Percentiles rank a stretch among this genome's conserved stretches.
These are phyloP conservation scores for Russula brevipes DNA, from an alignment of 768 basidiomycete genomes.

Conservation along the genomic window DNA sequence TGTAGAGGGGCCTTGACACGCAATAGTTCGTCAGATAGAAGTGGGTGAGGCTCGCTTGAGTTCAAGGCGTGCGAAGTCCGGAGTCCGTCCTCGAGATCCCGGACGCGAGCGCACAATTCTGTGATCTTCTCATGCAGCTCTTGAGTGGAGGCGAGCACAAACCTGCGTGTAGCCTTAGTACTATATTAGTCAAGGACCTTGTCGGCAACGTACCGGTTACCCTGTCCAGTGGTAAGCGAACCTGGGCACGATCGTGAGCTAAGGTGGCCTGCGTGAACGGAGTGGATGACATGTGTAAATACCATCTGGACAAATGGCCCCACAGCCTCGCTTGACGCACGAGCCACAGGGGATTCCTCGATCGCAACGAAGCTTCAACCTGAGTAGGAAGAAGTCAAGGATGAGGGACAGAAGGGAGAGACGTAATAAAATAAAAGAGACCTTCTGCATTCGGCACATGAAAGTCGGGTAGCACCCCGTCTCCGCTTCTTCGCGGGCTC, in stretches of 20 bases:
- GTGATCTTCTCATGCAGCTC: conserved; percentile 80
- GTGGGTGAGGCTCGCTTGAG: conserved; percentile 56
- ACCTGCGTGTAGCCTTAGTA: conserved; percentile 39
- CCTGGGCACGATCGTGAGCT: conserved; percentile 38
- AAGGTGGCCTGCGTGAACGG: background rate
- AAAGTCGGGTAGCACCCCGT: conserved; percentile 64
- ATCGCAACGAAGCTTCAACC: conserved; percentile 70
- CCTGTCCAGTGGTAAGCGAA: conserved; percentile 75
- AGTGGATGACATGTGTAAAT: conserved; percentile 17
- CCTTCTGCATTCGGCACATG: conserved; percentile 79
- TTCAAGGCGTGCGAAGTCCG: conserved; percentile 54
- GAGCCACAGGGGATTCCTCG: conserved; percentile 72
- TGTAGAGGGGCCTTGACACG: conserved; percentile 74
- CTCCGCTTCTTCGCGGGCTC: conserved; percentile 47
- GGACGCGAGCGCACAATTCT: conserved; percentile 65
- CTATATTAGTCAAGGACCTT: background rate
- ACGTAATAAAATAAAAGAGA: conserved; percentile 25
- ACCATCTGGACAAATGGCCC: conserved; percentile 80
- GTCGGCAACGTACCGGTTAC: conserved; percentile 55
- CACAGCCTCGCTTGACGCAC: conserved; percentile 75
- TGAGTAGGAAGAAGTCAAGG: conserved; percentile 27
- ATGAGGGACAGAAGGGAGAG: conserved; percentile 21
- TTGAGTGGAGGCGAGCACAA: conserved; percentile 74
- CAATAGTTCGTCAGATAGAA: conserved; percentile 67
- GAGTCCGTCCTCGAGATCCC: conserved; percentile 70